A percentile compares a stretch with the other conserved stretches of the same genome.
Evolutionary conservation across 192 early-diverging fungal genomes (phyloP).

Genomic region (Chytriomyces confervae): DNA sequence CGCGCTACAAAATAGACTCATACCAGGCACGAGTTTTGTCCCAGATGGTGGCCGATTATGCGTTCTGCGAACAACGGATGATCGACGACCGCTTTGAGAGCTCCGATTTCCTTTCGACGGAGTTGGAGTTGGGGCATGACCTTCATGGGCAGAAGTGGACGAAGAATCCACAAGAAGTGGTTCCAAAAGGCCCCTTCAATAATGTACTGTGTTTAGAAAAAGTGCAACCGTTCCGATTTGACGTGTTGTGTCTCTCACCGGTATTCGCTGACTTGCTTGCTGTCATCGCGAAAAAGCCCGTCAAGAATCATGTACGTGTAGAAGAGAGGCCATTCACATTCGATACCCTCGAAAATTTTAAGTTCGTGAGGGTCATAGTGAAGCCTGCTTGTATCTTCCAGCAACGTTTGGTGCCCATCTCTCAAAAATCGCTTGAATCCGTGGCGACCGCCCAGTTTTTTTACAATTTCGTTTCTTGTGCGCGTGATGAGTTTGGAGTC

Average conservation of each 20-base stretch:
- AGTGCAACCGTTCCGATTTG: no score
- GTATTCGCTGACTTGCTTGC: slow-evolving; percentile 72
- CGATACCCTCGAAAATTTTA: slow-evolving; percentile 81
- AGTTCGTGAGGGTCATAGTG: slow-evolving; percentile 84
- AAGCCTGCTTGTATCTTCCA: slow-evolving; percentile 75
- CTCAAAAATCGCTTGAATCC: slow-evolving; percentile 85
- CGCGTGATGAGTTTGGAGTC: slow-evolving; percentile 67
- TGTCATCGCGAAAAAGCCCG: slow-evolving; percentile 74
- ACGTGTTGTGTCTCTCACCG: slow-evolving; percentile 25
- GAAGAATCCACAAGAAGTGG: slow-evolving; percentile 75
- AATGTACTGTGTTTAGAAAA: no score
- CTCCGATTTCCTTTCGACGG: background rate
- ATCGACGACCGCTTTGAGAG: slow-evolving; percentile 15
- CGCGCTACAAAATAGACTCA: no score
- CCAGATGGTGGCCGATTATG: slow-evolving; percentile 35
- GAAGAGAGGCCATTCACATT: slow-evolving; percentile 90
- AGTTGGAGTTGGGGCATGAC: no score
- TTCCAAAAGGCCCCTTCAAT: slow-evolving; percentile 55
- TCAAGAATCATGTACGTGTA: slow-evolving; percentile 88
- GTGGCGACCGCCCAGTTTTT: slow-evolving; percentile 80
- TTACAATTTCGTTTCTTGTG: slow-evolving; percentile 76
- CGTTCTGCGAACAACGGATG: slow-evolving; percentile 35
- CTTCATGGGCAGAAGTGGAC: background rate
- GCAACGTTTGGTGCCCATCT: slow-evolving; percentile 83
- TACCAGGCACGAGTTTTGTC: slow-evolving; percentile 46